Conservation (phyloP, 2,329 filamentous ascomycete genomes). For the Epichloe typhina region DNA sequence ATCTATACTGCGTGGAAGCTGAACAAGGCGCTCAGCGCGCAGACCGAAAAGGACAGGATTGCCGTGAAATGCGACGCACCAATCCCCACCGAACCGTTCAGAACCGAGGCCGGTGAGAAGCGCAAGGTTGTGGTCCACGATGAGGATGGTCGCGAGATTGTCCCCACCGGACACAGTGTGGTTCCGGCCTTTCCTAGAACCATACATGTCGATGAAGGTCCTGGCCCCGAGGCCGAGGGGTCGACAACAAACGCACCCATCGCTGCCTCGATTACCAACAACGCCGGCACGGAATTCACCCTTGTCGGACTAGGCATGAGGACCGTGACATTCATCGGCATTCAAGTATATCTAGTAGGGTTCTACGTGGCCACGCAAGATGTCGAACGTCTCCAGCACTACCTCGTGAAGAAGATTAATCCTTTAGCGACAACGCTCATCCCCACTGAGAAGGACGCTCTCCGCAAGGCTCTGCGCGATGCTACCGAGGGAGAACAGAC, state of each 20-base stretch:
- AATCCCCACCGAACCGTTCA: constrained; percentile 32
- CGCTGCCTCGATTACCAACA: constrained; percentile 23
- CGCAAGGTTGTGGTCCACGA: constrained; percentile 51
- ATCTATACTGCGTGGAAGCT: constrained; percentile 40
- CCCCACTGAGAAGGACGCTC: constrained; percentile 61
- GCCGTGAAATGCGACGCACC: constrained; percentile 29
- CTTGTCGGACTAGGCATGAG: constrained; percentile 78
- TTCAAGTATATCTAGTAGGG: constrained; percentile 91
- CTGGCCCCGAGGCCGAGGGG: constrained; percentile 8
- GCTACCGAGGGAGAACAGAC: constrained; percentile 53
- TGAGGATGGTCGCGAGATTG: constrained; percentile 57
- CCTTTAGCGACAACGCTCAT: constrained; percentile 72
- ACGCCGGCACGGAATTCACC: constrained; percentile 58
- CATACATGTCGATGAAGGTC: constrained; percentile 43
- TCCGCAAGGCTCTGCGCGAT: constrained; percentile 59
- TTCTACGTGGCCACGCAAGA: constrained; percentile 80
- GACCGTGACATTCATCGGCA: constrained; percentile 76
- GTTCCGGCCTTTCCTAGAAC: constrained; percentile 67
- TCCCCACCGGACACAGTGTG: constrained; percentile 69
- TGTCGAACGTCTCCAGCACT: constrained; percentile 65
- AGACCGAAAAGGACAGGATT: constrained; percentile 22
- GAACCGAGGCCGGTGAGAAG: constrained; percentile 33
- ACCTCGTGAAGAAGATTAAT: constrained; percentile 64
- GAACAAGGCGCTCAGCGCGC: constrained; percentile 24
- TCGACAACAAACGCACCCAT: constrained; percentile 16